Evolutionary conservation across 176 grass and related monocot species (phyloP), one percentile per base, ranked within the genome.

Genomic region (Ensete ventricosum): DNA sequence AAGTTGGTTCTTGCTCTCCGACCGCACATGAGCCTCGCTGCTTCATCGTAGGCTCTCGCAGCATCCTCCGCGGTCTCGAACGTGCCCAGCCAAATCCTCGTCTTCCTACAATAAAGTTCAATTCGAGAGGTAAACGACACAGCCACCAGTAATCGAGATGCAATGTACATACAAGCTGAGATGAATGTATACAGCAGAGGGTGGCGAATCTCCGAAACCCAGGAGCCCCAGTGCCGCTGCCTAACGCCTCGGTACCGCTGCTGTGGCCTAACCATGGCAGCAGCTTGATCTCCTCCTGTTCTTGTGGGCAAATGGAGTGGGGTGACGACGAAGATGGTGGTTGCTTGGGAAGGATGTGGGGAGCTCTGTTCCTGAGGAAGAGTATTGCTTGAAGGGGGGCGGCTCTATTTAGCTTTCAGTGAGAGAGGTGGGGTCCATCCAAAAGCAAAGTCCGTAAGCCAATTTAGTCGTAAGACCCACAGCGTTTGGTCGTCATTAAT

Each of bases 1-100:
- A 77, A 64, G 75, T 77, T 77, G 57, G 75, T 77, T 20, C 58
- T 49, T 9, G 75, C 75, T 9, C 17, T 21, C 2, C 29, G 14
- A 3, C 75, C 75, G 20, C 75, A 77, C 75, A 77, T 77, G 20
- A 77, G 57, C 60, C 75, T 6, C 58, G 75, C 75, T 1, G 75
- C 75, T 14, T 77, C 75, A 60, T 77, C 75, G 75, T 77, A 77
- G 58, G 75, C 75, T 11, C 60, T 43, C n/a, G 75, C 75, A 2
- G 75, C 75, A 16, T 77, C 75, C 75, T 77, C 75, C 5, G 75
- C 75, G 12, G 75, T 65, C 59, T 77, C 75, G 58, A 65, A 77
- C 20, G 75, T 77, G 17, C 75, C 75, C 2, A 77, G 75, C 75
- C 75, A 77, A 51, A 77, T 64, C 58, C 75, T 77, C 43, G 75